phyloP scores from a whole-genome alignment of 2,329 filamentous ascomycete species.

The Colletotrichum sojae region DNA sequence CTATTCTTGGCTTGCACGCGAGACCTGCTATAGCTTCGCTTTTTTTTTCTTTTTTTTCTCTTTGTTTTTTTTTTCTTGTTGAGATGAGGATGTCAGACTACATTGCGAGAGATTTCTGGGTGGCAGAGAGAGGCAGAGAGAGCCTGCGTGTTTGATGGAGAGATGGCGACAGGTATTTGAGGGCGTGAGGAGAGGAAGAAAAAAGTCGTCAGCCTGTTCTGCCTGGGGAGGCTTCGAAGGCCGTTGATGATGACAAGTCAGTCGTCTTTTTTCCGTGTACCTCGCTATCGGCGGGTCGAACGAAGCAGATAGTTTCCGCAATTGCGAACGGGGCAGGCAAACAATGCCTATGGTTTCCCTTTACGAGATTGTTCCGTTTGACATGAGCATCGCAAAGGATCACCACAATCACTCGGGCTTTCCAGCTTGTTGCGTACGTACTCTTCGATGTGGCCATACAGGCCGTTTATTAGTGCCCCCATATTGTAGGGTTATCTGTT shows the following conservation, averaged over 20 bases:
- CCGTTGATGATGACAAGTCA: conserved; percentile 5
- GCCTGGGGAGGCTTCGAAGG: neutral
- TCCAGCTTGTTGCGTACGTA: neutral
- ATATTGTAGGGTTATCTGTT: conserved; percentile 1
- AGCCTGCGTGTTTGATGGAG: no score
- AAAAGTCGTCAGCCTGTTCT: neutral
- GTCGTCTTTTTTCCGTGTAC: conserved; percentile 14
- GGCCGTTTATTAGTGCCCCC: conserved; percentile 25
- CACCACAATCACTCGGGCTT: neutral
- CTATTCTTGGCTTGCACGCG: conserved; percentile 35
- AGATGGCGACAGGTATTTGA: conserved; percentile 2
- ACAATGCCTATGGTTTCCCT: conserved; percentile 24
- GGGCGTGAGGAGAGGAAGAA: neutral
- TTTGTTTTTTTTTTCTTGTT: conserved; percentile 21
- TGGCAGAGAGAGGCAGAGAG: neutral
- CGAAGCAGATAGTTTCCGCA: conserved; percentile 17
- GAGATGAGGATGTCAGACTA: conserved; percentile 32
- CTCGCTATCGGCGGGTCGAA: conserved; percentile 11
- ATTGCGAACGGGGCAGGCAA: conserved; percentile 27
- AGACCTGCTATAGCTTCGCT: conserved; percentile 36
- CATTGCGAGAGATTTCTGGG: conserved; percentile 23
- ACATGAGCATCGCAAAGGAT: neutral
- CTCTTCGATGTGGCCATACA: conserved; percentile 1
- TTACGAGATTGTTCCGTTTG: neutral
- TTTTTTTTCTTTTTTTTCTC: conserved; percentile 22